Evolutionary conservation across 441 rosid genomes (phyloP), one percentile per base, ranked within the genome.

Genomic region (Gossypium trilobum): DNA sequence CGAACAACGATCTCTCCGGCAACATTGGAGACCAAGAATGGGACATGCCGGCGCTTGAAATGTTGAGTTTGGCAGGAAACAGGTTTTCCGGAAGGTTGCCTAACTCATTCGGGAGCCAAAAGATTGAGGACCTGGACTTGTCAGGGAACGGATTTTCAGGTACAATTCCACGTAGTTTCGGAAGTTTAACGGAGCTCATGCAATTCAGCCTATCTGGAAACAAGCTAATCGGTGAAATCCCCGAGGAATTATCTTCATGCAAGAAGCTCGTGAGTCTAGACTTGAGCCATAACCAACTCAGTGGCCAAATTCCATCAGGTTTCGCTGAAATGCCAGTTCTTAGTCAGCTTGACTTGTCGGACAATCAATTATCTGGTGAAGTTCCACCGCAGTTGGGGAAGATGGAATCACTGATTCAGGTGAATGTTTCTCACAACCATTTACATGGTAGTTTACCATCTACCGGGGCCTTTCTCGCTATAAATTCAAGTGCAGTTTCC

Each of bases 341-440:
- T 1, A 82, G 98, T 8, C 83, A 80, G 78, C 92, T 93, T 59
- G 95, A 93, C 70, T 73, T 93, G 59, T 93, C 98, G 1, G 77
- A 81, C 50, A 93, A 93, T 73, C 76, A 74, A 73, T 75, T 93
- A 66, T 82, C 86, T 0, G 98, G 98, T 0, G 74, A 82, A 70
- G 82, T 93, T 48, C 95, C 97, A 0, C 70, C 59, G 4, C 78
- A 83, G 70, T 78, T 93, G 23, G 95, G 97, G n/a, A 78, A 42
- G 44, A 67, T 85, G 1, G 88, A 83, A 62, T 87, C 97, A 1
- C 93, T 93, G 64, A 90, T 89, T 68, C 87, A 87, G 75, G 86
- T 93, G 16, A 93, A 93, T 75, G 77, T 93, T 73, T 93, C 98
- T 64, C 83, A 85, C 81, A 91, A 93, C 78, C 85, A 65, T 75